phyloP scores from a whole-genome alignment of 140 eudicot species.

The Senecio squalidus region DNA sequence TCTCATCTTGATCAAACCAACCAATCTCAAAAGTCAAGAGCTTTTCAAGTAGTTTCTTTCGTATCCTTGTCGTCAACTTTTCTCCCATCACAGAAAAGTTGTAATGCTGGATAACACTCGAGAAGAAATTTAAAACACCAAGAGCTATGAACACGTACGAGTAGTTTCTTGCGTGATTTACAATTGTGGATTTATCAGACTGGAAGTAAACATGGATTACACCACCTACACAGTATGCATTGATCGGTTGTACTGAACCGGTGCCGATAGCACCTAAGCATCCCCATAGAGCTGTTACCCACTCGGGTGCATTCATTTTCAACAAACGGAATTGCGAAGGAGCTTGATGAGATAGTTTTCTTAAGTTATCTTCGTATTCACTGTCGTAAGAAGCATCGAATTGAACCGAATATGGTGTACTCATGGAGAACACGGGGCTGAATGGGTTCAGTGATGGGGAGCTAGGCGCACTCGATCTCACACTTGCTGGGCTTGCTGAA shows the following conservation, averaged over 20 bases:
- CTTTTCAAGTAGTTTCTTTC: slow-evolving; percentile 50
- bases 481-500: slow-evolving; percentile 38
- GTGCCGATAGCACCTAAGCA: slow-evolving; percentile 73
- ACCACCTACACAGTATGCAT: slow-evolving; percentile 67
- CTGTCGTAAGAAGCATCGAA: slow-evolving; percentile 42
- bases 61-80: slow-evolving; percentile 45
- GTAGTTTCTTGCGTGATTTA: slow-evolving; percentile 46
- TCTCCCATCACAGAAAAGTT: slow-evolving; percentile 70
- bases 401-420: slow-evolving; percentile 55
- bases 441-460: slow-evolving; percentile 36
- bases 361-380: slow-evolving; percentile 40
- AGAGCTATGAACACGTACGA: slow-evolving; percentile 51
- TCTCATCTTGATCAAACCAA: slow-evolving; percentile 69
- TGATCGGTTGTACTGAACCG: slow-evolving; percentile 71
- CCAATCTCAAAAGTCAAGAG: slow-evolving; percentile 68
- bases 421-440: slow-evolving; percentile 42
- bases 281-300: slow-evolving; percentile 50
- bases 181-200: slow-evolving; percentile 44
- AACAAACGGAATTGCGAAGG: slow-evolving; percentile 60
- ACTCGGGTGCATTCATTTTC: slow-evolving; percentile 66
- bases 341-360: slow-evolving; percentile 22
- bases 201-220: slow-evolving; percentile 55
- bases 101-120: slow-evolving; percentile 56
- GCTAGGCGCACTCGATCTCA: slow-evolving; percentile 35
- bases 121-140: slow-evolving; percentile 51